Conservation (phyloP, 129 eudicot species). For the Erigeron canadensis region DNA sequence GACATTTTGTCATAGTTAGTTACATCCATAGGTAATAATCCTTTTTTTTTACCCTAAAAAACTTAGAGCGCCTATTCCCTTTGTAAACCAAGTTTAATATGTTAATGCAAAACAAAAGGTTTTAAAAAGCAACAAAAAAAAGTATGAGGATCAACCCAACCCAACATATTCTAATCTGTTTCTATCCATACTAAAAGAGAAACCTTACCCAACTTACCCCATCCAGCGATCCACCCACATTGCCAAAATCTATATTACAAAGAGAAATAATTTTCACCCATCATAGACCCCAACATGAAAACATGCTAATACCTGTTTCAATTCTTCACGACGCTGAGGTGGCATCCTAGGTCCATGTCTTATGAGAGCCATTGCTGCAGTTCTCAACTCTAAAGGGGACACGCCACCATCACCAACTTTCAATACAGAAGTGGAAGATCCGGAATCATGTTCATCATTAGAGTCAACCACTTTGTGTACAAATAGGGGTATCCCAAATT, state of each 20-base stretch:
- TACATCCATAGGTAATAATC: too few species aligned
- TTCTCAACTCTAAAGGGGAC: conserved; percentile 82
- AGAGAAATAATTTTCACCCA: conserved; percentile 8
- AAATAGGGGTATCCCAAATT: conserved; percentile 78
- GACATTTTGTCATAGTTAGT: too few species aligned
- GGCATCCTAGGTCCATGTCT: conserved; percentile 96
- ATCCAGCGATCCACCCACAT: too few species aligned
- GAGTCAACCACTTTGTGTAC: conserved; percentile 68
- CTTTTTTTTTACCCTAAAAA: too few species aligned
- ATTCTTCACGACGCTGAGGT: conserved; percentile 69
- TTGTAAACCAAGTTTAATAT: too few species aligned
- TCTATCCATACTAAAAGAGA: too few species aligned
- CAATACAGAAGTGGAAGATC: conserved; percentile 30
- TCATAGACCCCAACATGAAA: not conserved
- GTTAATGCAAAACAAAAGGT: too few species aligned
- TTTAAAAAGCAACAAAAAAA: too few species aligned
- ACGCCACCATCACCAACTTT: conserved; percentile 66
- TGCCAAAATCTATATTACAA: not conserved
- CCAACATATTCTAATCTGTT: too few species aligned
- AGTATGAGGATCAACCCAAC: too few species aligned
- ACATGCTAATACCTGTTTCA: conserved; percentile 56
- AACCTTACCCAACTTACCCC: too few species aligned
- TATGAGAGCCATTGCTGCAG: conserved; percentile 94
- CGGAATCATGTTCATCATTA: conserved; percentile 42
- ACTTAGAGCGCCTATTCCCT: too few species aligned